Percentiles rank a stretch among this genome's conserved stretches.
Conservation (phyloP, 2,329 filamentous ascomycete species). For the Diaporthe sp. region DNA sequence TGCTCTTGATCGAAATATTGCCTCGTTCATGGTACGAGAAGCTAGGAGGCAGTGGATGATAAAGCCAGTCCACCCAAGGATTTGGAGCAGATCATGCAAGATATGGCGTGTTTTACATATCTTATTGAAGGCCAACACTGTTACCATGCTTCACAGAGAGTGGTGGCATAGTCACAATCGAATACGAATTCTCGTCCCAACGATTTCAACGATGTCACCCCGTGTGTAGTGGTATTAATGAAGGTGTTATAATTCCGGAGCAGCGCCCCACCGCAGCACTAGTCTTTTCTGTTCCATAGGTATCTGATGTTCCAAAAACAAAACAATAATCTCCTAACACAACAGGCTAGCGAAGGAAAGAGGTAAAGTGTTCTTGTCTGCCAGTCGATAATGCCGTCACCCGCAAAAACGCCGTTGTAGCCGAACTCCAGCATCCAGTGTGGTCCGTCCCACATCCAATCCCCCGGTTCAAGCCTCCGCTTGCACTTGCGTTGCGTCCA, state of each 20-base stretch:
- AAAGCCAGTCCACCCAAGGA: background rate
- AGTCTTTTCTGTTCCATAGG: constrained; percentile 36
- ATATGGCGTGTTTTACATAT: background rate
- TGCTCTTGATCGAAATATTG: background rate
- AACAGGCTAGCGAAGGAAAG: constrained; percentile 33
- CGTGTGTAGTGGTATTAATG: constrained; percentile 6
- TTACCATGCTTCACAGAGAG: background rate
- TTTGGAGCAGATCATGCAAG: background rate
- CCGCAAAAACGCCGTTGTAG: constrained; percentile 33
- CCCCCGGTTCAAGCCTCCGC: constrained; percentile 26
- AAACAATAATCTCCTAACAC: constrained; percentile 33
- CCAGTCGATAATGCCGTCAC: constrained; percentile 30
- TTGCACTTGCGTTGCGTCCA: constrained; percentile 19
- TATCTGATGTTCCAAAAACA: constrained; percentile 35
- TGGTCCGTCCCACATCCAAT: constrained; percentile 23
- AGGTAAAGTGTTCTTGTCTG: constrained; percentile 28
- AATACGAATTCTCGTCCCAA: background rate
- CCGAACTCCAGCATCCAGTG: constrained; percentile 30
- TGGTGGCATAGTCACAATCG: background rate
- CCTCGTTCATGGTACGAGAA: background rate
- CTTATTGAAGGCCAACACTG: background rate
- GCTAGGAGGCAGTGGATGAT: background rate
- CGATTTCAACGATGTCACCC: background rate
- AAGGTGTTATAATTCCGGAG: constrained; percentile 24
- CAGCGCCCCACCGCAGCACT: constrained; percentile 22